Evolutionary conservation across 805 yeast species (phyloP).

Genomic region (Zygosaccharomyces lentus): DNA sequence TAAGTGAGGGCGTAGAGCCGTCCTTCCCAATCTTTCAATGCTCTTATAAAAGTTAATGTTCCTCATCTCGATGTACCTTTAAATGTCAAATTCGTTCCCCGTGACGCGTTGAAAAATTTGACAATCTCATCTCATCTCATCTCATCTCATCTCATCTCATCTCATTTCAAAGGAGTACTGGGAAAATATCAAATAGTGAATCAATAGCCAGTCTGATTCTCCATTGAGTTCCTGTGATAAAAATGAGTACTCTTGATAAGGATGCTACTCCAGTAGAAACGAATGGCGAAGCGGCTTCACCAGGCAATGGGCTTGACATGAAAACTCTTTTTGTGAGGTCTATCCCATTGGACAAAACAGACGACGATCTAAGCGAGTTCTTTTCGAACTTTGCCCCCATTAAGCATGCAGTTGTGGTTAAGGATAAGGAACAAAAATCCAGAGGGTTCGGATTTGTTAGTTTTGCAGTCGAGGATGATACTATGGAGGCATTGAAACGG

Average conservation of each 20-base stretch:
- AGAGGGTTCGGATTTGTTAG: constrained; percentile 96
- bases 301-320: constrained; percentile 35
- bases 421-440: constrained; percentile 68
- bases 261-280: neutral
- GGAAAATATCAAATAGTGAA: neutral
- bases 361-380: constrained; percentile 74
- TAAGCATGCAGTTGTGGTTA: constrained; percentile 89
- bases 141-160: constrained; percentile 23
- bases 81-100: neutral
- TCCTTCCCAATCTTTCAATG: too few species aligned
- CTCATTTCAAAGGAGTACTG: neutral
- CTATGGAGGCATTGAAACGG: constrained; percentile 64
- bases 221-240: neutral
- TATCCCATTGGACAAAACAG: constrained; percentile 74
- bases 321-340: constrained; percentile 80
- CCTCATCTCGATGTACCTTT: neutral
- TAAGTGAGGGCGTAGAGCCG: neutral
- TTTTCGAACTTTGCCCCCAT: constrained; percentile 93
- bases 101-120: constrained; percentile 12
- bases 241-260: neutral
- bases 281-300: neutral
- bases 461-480: constrained; percentile 80
- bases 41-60: neutral
- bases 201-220: neutral
- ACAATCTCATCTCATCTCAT: constrained; percentile 18